phyloP scores from a whole-genome alignment of 2,329 filamentous ascomycete species.

The Pseudogymnoascus sp. region DNA sequence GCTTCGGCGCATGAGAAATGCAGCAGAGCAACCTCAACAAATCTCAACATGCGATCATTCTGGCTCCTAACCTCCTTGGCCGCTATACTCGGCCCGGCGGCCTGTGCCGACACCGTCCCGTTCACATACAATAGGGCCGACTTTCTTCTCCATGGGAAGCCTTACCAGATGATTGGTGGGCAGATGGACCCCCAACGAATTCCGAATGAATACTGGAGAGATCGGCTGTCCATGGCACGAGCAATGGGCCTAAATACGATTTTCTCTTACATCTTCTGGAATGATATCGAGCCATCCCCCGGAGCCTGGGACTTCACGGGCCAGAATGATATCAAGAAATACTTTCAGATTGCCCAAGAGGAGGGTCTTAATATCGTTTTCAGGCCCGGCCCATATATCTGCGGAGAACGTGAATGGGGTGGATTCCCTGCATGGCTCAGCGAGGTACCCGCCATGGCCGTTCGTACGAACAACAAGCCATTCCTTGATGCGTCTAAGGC shows the following conservation, averaged over 20 bases:
- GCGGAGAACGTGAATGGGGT: constrained; percentile 40
- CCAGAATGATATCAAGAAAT: constrained; percentile 41
- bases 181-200: constrained; percentile 45
- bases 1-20: not conserved
- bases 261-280: constrained; percentile 45
- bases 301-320: constrained; percentile 33
- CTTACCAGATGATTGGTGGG: constrained; percentile 38
- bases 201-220: constrained; percentile 38
- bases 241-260: constrained; percentile 44
- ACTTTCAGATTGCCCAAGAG: constrained; percentile 39
- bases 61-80: not conserved
- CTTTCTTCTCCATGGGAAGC: constrained; percentile 35
- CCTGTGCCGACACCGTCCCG: constrained; percentile 4
- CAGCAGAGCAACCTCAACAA: not conserved
- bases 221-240: constrained; percentile 36
- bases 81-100: not conserved
- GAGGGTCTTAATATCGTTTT: constrained; percentile 41
- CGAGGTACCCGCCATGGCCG: constrained; percentile 34
- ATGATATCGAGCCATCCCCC: constrained; percentile 36
- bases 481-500: constrained; percentile 38
- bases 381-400: constrained; percentile 40
- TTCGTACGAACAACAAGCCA: constrained; percentile 34
- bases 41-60: not conserved
- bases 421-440: constrained; percentile 36
- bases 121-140: constrained; percentile 35